These are phyloP conservation scores for Aspergillus affinis DNA, from an alignment of 495 filamentous ascomycete genomes.

Conservation along the genomic window DNA sequence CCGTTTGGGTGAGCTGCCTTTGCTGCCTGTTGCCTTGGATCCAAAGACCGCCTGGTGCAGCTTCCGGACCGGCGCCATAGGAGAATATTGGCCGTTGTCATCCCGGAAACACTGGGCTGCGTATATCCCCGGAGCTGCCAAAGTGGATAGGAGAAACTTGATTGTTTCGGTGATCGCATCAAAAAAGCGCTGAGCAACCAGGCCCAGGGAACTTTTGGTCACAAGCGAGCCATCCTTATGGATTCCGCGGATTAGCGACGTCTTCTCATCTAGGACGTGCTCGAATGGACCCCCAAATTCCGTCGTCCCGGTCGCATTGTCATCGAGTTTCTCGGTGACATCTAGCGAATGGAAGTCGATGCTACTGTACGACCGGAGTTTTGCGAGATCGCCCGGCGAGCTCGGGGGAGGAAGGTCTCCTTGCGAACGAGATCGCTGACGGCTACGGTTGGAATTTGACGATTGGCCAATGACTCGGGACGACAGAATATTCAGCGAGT, in stretches of 20 bases:
- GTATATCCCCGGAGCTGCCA: conserved; percentile 77
- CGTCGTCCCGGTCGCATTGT: conserved; percentile 26
- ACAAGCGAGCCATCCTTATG: conserved; percentile 54
- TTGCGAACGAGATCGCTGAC: conserved; percentile 66
- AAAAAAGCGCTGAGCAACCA: conserved; percentile 47
- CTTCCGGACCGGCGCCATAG: conserved; percentile 59
- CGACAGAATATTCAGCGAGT: conserved; percentile 94
- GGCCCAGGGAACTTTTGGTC: conserved; percentile 48
- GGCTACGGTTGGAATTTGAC: conserved; percentile 43
- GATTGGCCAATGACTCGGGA: conserved; percentile 74
- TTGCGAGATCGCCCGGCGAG: conserved; percentile 42
- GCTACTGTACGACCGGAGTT: conserved; percentile 50
- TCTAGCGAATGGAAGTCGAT: conserved; percentile 38
- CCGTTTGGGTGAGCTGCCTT: conserved; percentile 30
- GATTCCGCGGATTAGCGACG: conserved; percentile 54
- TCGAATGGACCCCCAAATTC: conserved; percentile 34
- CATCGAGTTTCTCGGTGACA: conserved; percentile 31
- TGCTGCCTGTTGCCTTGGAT: conserved; percentile 23
- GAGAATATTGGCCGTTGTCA: conserved; percentile 75
- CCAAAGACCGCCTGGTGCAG: conserved; percentile 47
- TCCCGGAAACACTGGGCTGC: conserved; percentile 78
- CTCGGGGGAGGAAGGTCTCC: conserved; percentile 51
- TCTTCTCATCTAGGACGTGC: conserved; percentile 61
- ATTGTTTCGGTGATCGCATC: conserved; percentile 64
- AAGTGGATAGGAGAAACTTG: conserved; percentile 71